These are phyloP conservation scores for Aspergillus fumigatiaffinis DNA, from an alignment of 2,329 filamentous ascomycete genomes.

Conservation along the genomic window DNA sequence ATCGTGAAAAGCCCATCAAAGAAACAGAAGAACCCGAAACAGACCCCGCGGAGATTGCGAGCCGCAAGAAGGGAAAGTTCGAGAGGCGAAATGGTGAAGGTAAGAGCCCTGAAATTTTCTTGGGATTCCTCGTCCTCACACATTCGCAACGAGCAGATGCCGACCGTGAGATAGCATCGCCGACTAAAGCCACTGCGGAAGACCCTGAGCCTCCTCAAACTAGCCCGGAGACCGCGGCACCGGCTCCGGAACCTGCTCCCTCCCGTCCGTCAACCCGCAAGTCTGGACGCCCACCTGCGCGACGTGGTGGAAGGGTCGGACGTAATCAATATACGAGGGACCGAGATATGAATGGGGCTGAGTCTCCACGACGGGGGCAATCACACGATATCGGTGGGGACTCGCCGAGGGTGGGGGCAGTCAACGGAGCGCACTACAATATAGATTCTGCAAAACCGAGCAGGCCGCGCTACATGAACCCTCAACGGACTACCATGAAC, in stretches of 20 bases:
- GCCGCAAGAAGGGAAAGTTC: slow-evolving; percentile 74
- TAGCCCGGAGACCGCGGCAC: slow-evolving; percentile 42
- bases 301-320: slow-evolving; percentile 60
- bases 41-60: slow-evolving; percentile 69
- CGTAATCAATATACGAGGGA: slow-evolving; percentile 83
- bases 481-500: slow-evolving; percentile 68
- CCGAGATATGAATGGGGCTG: slow-evolving; percentile 56
- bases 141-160: slow-evolving; percentile 55
- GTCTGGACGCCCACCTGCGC: slow-evolving; percentile 60
- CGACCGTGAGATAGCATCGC: slow-evolving; percentile 63
- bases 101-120: slow-evolving; percentile 37
- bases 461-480: slow-evolving; percentile 55
- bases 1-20: slow-evolving; percentile 46
- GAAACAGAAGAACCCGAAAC: slow-evolving; percentile 63
- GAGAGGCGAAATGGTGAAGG: slow-evolving; percentile 79
- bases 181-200: slow-evolving; percentile 40
- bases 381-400: slow-evolving; percentile 38
- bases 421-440: slow-evolving; percentile 50
- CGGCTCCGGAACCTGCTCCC: slow-evolving; percentile 32
- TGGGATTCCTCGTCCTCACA: slow-evolving; percentile 27
- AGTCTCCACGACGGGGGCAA: slow-evolving; percentile 40
- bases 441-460: slow-evolving; percentile 56
- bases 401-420: slow-evolving; percentile 33
- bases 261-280: slow-evolving; percentile 53
- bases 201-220: slow-evolving; percentile 39